Evolutionary conservation across 163 green algal species (phyloP).

Genomic region (Smithsoniella earleae): DNA sequence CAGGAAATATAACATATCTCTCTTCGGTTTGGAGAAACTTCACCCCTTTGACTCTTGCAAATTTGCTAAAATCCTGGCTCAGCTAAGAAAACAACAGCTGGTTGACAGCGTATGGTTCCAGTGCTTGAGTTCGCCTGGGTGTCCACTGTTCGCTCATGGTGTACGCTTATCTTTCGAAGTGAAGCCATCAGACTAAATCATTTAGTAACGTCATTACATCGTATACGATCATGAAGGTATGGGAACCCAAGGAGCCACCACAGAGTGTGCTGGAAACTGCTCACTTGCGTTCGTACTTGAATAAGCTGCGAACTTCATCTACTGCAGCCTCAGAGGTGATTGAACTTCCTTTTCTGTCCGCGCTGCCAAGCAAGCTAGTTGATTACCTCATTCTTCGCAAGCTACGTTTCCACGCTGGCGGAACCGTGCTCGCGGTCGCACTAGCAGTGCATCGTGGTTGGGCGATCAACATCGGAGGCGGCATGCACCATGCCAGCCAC

Average conservation of each 20-base stretch:
- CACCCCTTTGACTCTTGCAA: slow-evolving; percentile 74
- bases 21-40: slow-evolving; percentile 62
- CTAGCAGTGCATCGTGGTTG: slow-evolving; percentile 59
- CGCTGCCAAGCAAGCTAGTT: slow-evolving; percentile 57
- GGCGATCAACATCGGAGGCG: slow-evolving; percentile 71
- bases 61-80: slow-evolving; percentile 50
- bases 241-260: slow-evolving; percentile 38
- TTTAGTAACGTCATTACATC: too few relatives aligned
- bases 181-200: too few relatives aligned
- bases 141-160: too few relatives aligned
- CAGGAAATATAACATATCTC: slow-evolving; percentile 56
- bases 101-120: background rate
- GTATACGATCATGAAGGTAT: slow-evolving; percentile 35
- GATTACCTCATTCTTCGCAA: slow-evolving; percentile 43
- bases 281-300: slow-evolving; percentile 58
- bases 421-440: slow-evolving; percentile 50
- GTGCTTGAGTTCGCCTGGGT: too few relatives aligned
- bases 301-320: slow-evolving; percentile 37
- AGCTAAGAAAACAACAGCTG: slow-evolving; percentile 28
- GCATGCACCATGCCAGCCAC: slow-evolving; percentile 67
- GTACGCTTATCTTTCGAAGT: too few relatives aligned
- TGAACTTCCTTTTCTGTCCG: slow-evolving; percentile 52
- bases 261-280: slow-evolving; percentile 45
- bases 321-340: too few relatives aligned
- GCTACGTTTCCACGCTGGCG: slow-evolving; percentile 47